Conservation (phyloP, 306 rosid genomes). For the Rosa persica region DNA sequence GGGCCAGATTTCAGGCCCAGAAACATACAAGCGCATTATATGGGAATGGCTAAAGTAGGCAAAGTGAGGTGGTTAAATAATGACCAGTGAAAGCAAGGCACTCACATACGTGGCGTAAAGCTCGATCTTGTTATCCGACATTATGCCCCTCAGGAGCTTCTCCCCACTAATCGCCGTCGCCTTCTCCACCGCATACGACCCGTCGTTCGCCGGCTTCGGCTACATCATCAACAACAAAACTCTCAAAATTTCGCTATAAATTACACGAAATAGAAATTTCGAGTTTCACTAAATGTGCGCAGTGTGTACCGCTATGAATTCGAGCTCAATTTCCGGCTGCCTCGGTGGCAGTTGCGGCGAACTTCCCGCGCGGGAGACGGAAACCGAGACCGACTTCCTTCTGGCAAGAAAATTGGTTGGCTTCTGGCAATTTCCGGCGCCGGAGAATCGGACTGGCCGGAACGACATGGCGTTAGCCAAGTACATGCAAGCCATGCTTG, state of each 20-base stretch:
- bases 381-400: conserved; percentile 29
- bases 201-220: conserved; percentile 70
- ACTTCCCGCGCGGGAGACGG: conserved; percentile 31
- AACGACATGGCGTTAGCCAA: conserved; percentile 37
- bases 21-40: not conserved
- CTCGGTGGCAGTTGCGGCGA: conserved; percentile 32
- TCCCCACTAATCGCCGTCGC: conserved; percentile 69
- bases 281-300: not conserved
- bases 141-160: conserved; percentile 79
- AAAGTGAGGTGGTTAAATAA: not conserved
- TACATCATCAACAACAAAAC: conserved; percentile 23
- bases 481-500: conserved; percentile 49
- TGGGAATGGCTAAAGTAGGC: not conserved
- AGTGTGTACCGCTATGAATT: conserved; percentile 65
- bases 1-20: not conserved
- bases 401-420: conserved; percentile 12
- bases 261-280: not conserved
- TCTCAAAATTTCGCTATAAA: not conserved
- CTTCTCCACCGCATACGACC: conserved; percentile 62
- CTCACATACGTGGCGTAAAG: conserved; percentile 94
- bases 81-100: conserved; percentile 10
- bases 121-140: conserved; percentile 82
- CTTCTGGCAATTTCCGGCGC: conserved; percentile 13
- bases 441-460: conserved; percentile 26
- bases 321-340: conserved; percentile 63